phyloP scores from a whole-genome alignment of 2,329 filamentous ascomycete species.

The Microsporum audouinii region DNA sequence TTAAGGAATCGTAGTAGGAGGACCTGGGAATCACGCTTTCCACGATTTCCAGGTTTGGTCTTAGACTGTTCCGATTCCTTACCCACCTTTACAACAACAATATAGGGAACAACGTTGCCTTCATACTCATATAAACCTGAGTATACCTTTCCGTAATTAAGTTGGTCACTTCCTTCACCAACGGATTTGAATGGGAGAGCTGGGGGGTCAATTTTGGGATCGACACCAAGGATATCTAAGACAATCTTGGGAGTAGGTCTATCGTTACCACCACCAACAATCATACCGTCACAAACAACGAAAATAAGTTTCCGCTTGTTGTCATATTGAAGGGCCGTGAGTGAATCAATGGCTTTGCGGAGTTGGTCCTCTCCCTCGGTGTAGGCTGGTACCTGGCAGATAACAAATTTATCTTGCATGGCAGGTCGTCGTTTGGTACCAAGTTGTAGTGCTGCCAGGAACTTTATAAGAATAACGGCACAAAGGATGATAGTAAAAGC shows the following conservation, averaged over 20 bases:
- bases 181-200: conserved; percentile 90
- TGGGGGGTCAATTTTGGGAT: conserved; percentile 90
- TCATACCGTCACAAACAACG: conserved; percentile 94
- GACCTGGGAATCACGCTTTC: conserved; percentile 96
- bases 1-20: conserved; percentile 95
- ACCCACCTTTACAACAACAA: conserved; percentile 93
- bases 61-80: conserved; percentile 90
- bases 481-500: conserved; percentile 78
- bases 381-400: conserved; percentile 94
- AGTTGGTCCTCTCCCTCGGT: conserved; percentile 95
- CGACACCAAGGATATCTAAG: conserved; percentile 89
- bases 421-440: conserved; percentile 80
- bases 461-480: conserved; percentile 71
- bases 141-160: conserved; percentile 98
- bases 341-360: conserved; percentile 81
- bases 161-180: conserved; percentile 75
- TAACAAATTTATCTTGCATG: conserved; percentile 96
- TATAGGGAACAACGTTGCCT: conserved; percentile 91
- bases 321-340: conserved; percentile 90
- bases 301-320: conserved; percentile 97
- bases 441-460: conserved; percentile 83
- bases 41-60: conserved; percentile 90
- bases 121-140: conserved; percentile 95
- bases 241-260: conserved; percentile 95
- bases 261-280: conserved; percentile 91